Percentiles rank a stretch among this genome's conserved stretches.
Evolutionary conservation across 2,329 filamentous ascomycete genomes (phyloP).

Genomic region (Talaromyces sp.): DNA sequence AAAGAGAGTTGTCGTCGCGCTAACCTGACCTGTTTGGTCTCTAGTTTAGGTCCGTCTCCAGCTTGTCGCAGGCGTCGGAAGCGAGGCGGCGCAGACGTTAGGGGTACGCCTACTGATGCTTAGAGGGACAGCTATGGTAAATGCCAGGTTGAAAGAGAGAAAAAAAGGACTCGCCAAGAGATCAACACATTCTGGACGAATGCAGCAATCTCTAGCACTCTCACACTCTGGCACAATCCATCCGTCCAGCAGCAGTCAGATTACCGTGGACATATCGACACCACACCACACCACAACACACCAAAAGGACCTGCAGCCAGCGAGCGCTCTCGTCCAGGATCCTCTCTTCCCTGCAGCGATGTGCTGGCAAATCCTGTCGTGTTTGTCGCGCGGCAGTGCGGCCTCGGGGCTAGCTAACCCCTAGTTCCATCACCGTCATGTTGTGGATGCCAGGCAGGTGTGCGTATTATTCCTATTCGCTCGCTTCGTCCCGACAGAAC

Average conservation of each 20-base stretch:
- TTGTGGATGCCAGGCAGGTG: slow-evolving; percentile 6
- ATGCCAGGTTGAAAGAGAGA: not conserved
- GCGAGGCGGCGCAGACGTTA: not conserved
- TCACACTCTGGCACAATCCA: not conserved
- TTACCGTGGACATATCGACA: not conserved
- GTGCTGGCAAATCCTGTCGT: slow-evolving; percentile 18
- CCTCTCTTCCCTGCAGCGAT: slow-evolving; percentile 15
- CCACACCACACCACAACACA: not conserved
- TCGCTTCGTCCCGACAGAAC: slow-evolving; percentile 11
- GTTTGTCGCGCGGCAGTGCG: slow-evolving; percentile 15
- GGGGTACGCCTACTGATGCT: not conserved
- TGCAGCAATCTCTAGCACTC: not conserved
- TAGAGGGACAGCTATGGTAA: not conserved
- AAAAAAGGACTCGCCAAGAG: not conserved
- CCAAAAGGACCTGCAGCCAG: not conserved
- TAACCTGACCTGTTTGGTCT: slow-evolving; percentile 3
- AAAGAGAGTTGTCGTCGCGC: slow-evolving; percentile 8
- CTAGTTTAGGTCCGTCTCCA: not conserved
- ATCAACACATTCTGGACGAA: not conserved
- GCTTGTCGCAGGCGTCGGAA: not conserved
- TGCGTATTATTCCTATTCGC: slow-evolving; percentile 12
- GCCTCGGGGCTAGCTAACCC: slow-evolving; percentile 3
- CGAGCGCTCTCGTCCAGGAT: not conserved
- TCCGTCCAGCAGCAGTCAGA: not conserved
- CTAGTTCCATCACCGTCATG: slow-evolving; percentile 11